These are phyloP conservation scores for Dillenia turbinata DNA, from an alignment of 164 flowering plant genomes.

Conservation along the genomic window DNA sequence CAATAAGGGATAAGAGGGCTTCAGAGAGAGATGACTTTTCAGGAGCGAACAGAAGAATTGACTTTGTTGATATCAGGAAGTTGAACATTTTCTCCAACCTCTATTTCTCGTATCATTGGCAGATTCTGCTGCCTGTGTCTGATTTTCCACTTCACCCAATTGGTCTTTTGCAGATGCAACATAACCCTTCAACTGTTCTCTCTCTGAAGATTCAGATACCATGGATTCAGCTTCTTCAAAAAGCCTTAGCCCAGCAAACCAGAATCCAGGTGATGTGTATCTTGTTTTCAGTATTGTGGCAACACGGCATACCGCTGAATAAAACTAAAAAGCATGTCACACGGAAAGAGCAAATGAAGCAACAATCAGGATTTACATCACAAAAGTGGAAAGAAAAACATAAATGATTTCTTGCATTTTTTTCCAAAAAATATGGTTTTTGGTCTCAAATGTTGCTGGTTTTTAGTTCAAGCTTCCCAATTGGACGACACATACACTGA, in stretches of 20 bases:
- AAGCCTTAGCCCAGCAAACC: slow-evolving; percentile 61
- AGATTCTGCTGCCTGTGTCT: slow-evolving; percentile 21
- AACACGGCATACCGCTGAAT: slow-evolving; percentile 68
- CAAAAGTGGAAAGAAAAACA: too few species aligned
- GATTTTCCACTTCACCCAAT: slow-evolving; percentile 40
- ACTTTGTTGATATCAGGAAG: background rate
- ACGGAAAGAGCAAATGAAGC: background rate
- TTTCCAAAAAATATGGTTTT: too few species aligned
- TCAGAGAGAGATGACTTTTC: too few species aligned
- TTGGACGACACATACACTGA: too few species aligned
- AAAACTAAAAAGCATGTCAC: slow-evolving; percentile 44
- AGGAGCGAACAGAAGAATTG: background rate
- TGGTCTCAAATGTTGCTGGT: too few species aligned
- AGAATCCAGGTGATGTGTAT: slow-evolving; percentile 71
- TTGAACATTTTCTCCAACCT: slow-evolving; percentile 20
- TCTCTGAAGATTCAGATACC: slow-evolving; percentile 48
- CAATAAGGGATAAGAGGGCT: background rate
- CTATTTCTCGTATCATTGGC: slow-evolving; percentile 15
- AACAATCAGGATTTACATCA: too few species aligned
- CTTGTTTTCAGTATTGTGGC: slow-evolving; percentile 68
- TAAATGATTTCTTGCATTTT: too few species aligned
- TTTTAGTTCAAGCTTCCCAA: too few species aligned
- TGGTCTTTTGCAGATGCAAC: slow-evolving; percentile 61
- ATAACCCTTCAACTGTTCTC: slow-evolving; percentile 52
- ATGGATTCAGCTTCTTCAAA: slow-evolving; percentile 54